These are phyloP conservation scores for Citrus trifoliata DNA, from an alignment of 345 rosid species.

Conservation along the genomic window DNA sequence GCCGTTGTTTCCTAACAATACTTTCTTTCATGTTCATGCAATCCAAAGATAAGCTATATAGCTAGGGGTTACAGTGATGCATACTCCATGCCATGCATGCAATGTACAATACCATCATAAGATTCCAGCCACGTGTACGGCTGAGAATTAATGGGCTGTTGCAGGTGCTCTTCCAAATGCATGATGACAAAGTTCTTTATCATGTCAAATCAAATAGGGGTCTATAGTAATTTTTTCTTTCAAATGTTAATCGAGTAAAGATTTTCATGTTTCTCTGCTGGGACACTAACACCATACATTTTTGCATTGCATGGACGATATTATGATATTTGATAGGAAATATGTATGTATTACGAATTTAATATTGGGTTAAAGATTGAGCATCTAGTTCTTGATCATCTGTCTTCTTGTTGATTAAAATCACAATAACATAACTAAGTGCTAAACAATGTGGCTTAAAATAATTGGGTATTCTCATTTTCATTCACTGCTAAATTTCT, in stretches of 20 bases:
- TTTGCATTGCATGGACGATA: constrained; percentile 1
- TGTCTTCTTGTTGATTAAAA: neutral
- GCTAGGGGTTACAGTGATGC: neutral
- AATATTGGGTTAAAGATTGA: too few species aligned
- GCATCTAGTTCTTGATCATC: neutral
- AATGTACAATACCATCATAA: neutral
- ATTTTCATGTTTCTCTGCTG: neutral
- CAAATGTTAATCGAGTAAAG: neutral
- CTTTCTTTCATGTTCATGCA: neutral
- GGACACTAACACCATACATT: neutral
- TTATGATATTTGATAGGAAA: too few species aligned
- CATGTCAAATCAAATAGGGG: constrained; percentile 25
- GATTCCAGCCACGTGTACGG: constrained; percentile 20
- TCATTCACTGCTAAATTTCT: neutral
- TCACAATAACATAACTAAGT: neutral
- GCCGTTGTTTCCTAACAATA: constrained; percentile 32
- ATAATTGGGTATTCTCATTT: neutral
- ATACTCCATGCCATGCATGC: neutral
- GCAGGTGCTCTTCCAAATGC: constrained; percentile 30
- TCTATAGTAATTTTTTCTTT: neutral
- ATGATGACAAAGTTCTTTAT: constrained; percentile 32
- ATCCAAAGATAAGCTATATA: neutral
- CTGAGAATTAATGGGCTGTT: neutral
- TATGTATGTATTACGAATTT: too few species aligned
- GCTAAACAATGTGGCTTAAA: neutral